Conservation (phyloP, 2,329 filamentous ascomycete species). For the Trichoderma citrinoviride region DNA sequence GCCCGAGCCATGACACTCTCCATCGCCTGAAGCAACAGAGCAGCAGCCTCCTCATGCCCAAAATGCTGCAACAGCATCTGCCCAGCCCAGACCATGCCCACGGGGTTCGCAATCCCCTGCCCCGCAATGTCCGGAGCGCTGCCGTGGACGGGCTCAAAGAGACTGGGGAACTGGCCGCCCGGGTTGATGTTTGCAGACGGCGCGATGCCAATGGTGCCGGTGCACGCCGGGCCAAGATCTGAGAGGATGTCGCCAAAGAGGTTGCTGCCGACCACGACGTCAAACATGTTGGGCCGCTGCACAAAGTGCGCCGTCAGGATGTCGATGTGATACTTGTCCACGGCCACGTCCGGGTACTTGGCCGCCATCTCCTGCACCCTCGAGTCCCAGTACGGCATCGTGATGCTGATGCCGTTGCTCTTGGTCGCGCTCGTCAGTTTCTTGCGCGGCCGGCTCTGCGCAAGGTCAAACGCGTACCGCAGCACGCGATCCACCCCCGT, state of each 20-base stretch:
- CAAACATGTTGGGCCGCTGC: conserved; percentile 55
- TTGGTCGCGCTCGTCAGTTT: conserved; percentile 65
- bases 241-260: conserved; percentile 66
- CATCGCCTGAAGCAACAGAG: conserved; percentile 58
- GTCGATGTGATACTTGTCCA: conserved; percentile 66
- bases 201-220: conserved; percentile 70
- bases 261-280: conserved; percentile 64
- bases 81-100: conserved; percentile 53
- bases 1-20: conserved; percentile 59
- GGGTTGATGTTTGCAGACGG: conserved; percentile 61
- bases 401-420: conserved; percentile 64
- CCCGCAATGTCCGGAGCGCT: conserved; percentile 70
- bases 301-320: conserved; percentile 65
- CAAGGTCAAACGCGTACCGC: conserved; percentile 62
- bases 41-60: conserved; percentile 36
- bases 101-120: conserved; percentile 69
- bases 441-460: conserved; percentile 55
- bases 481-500: conserved; percentile 60
- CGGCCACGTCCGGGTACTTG: conserved; percentile 56
- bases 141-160: conserved; percentile 70
- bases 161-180: conserved; percentile 46
- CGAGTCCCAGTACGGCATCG: conserved; percentile 68
- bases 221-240: conserved; percentile 67
- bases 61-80: conserved; percentile 50
- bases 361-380: conserved; percentile 50